These are phyloP conservation scores for Carnegiea gigantea DNA, from an alignment of 179 eudicot species.

Conservation along the genomic window DNA sequence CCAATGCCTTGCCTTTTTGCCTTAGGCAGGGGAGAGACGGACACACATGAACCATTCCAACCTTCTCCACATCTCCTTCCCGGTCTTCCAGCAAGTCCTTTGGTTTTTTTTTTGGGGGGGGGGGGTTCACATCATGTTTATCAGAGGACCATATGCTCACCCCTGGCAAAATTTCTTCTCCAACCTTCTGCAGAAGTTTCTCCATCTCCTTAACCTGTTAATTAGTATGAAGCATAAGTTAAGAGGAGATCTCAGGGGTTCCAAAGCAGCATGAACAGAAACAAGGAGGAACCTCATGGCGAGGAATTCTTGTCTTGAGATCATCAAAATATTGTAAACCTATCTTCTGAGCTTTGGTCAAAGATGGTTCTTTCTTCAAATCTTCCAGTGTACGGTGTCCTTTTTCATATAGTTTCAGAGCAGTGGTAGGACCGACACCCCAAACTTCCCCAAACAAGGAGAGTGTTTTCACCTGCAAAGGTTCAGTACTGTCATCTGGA, in stretches of 20 bases:
- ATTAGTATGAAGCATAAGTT: slow-evolving; percentile 9
- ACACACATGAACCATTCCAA: too few species aligned
- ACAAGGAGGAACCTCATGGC: slow-evolving; percentile 63
- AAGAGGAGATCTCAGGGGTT: slow-evolving; percentile 5
- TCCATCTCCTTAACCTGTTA: slow-evolving; percentile 87
- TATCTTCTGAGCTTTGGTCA: slow-evolving; percentile 67
- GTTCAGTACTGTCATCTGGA: neutral
- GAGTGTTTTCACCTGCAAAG: slow-evolving; percentile 64
- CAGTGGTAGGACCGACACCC: slow-evolving; percentile 98
- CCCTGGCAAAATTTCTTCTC: slow-evolving; percentile 79
- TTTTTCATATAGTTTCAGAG: slow-evolving; percentile 83
- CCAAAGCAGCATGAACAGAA: slow-evolving; percentile 14
- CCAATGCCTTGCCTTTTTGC: too few species aligned
- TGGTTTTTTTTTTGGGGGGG: too few species aligned
- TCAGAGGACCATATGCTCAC: slow-evolving; percentile 41
- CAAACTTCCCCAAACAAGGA: slow-evolving; percentile 91
- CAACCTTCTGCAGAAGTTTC: slow-evolving; percentile 64
- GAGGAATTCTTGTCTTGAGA: slow-evolving; percentile 88
- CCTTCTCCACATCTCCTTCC: too few species aligned
- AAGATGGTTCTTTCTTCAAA: slow-evolving; percentile 63
- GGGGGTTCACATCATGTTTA: neutral
- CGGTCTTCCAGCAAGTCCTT: too few species aligned
- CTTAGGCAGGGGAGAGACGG: too few species aligned
- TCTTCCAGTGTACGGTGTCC: slow-evolving; percentile 83
- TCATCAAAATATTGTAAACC: slow-evolving; percentile 92